A percentile compares a stretch with the other conserved stretches of the same genome.
Conservation (phyloP, 2,329 filamentous ascomycete genomes). For the Alternaria viburni region DNA sequence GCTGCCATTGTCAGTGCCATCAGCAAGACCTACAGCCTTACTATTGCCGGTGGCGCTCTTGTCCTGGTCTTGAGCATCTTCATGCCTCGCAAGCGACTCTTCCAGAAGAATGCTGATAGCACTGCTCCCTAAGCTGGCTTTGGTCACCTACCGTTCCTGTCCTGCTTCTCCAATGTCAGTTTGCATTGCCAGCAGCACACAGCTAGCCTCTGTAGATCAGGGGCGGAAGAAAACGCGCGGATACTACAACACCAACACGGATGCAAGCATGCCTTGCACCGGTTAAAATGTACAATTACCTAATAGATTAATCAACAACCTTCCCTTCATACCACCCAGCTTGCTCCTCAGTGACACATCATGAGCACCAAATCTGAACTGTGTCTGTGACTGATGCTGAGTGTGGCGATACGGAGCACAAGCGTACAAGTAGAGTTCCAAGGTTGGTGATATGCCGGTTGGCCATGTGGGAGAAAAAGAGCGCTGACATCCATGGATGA, state of each 20-base stretch:
- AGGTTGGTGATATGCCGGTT: not conserved
- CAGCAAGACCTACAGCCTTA: conserved; percentile 7
- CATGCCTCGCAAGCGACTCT: not conserved
- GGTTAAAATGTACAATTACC: not conserved
- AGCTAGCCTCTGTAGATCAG: not conserved
- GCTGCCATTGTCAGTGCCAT: conserved; percentile 5
- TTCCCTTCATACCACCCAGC: not conserved
- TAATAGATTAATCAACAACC: not conserved
- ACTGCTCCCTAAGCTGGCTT: not conserved
- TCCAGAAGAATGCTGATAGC: not conserved
- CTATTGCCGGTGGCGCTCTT: not conserved
- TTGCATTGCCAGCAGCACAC: not conserved
- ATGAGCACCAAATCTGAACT: not conserved
- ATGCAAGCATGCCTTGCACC: not conserved
- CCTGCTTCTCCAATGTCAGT: not conserved
- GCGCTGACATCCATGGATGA: not conserved
- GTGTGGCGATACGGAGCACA: not conserved
- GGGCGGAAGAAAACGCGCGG: not conserved
- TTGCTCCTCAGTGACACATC: not conserved
- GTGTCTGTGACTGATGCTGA: not conserved
- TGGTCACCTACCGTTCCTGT: not conserved
- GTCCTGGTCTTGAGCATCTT: not conserved
- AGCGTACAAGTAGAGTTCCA: not conserved
- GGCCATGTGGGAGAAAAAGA: not conserved
- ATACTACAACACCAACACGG: not conserved